Base-by-base conservation (phyloP, 2,329 filamentous ascomycete species). In the Talaromyces marneffei region DNA sequence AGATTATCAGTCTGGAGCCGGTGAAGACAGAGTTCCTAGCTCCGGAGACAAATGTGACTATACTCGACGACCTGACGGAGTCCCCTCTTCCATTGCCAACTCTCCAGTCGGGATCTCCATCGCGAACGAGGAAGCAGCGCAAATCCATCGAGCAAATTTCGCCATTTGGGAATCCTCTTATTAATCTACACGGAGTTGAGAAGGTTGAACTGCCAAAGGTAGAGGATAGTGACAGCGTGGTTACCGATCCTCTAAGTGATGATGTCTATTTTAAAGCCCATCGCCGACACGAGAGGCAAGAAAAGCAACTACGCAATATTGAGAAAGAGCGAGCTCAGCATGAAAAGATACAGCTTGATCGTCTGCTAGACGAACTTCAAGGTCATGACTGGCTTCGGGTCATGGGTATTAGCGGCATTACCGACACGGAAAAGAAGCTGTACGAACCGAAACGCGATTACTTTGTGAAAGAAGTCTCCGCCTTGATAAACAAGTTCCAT, bases 341-440 rank as follows among this genome's bases (percentile, higher is more conserved):
- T 69, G 85, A 88, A 66, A 87, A 87, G 66, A 80, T 83, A 52
- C 83, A 87, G 66, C 74, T 88, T n/a, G 85, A 88, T 64, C 79
- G 85, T 7, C 76, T 88, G 16, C 81, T 97, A 6, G 91, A 94
- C 59, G 91, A 91, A 18, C 82, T 99, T 1, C 89, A 91, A 72
- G 90, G 93, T 2, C 91, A 90, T 62, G 94, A 97, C 74, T 99
- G 94, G 94, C 80, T 97, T 61, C 87, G 90, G 64, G 85, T 92
- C 3, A 92, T 99, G 86, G 94, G 93, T 27, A 88, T 97, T 35
- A 93, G 87, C 65, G 91, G 84, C 39, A 78, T 95, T 39, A 95
- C 91, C 0, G 92, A 97, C 70, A 86, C 86, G 23, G 90, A 91
- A 70, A 93, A 91, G 76, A 94, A 89, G 73, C 84, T 88, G 31